Evolutionary conservation across 225 moss, liverwort and hornwort species (phyloP).

Genomic region (Pseudoscleropodium purum): DNA sequence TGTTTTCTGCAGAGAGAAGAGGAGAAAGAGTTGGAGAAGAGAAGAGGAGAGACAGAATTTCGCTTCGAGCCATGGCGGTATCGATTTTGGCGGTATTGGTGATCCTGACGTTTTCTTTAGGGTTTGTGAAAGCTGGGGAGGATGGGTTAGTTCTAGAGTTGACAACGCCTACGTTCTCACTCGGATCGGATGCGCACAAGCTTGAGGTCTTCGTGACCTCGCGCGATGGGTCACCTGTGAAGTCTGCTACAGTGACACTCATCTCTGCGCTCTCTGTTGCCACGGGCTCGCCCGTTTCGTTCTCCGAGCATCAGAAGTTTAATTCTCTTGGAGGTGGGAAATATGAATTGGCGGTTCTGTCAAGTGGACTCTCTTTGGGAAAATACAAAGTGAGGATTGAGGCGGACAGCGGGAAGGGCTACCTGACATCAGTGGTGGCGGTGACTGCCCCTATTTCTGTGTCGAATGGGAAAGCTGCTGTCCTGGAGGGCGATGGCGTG

Average conservation of each 20-base stretch:
- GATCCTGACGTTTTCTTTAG: constrained; percentile 8
- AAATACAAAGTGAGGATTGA: constrained; percentile 66
- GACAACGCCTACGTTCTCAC: neutral
- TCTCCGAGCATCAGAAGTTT: constrained; percentile 27
- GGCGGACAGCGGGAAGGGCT: constrained; percentile 31
- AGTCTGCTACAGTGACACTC: constrained; percentile 47
- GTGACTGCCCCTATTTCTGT: constrained; percentile 46
- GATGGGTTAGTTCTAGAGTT: constrained; percentile 13
- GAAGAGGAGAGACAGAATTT: neutral
- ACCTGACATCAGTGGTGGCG: constrained; percentile 25
- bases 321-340: constrained; percentile 36
- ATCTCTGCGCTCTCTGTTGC: constrained; percentile 44
- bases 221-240: constrained; percentile 36
- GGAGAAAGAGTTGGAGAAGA: neutral
- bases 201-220: constrained; percentile 48
- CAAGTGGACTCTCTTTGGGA: constrained; percentile 32
- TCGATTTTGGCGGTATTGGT: neutral
- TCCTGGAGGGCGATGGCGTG: constrained; percentile 58
- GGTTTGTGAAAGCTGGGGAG: neutral
- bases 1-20: neutral
- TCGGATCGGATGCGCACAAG: constrained; percentile 14
- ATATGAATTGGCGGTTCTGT: constrained; percentile 31
- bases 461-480: constrained; percentile 39
- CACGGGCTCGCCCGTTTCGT: constrained; percentile 20
- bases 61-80: constrained; percentile 9